Evolutionary conservation across 108 stramenopile species (phyloP).

Genomic region (Discostella stelligeroides): DNA sequence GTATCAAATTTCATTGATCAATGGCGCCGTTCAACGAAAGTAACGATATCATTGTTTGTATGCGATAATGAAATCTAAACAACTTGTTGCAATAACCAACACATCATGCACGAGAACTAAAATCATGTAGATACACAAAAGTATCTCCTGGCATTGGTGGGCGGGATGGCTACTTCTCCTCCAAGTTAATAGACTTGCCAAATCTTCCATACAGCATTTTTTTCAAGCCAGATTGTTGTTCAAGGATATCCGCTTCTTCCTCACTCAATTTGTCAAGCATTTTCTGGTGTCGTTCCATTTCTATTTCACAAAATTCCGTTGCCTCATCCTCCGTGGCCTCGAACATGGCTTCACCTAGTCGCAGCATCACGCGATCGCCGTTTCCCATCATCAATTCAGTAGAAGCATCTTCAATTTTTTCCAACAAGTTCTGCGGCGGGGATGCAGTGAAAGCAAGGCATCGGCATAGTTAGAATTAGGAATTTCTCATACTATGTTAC

Average conservation of each 20-base stretch:
- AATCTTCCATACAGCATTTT: slow-evolving; percentile 87
- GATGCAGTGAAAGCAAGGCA: not conserved
- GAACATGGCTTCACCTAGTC: slow-evolving; percentile 89
- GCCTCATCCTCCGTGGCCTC: slow-evolving; percentile 86
- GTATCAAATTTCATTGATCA: too few species aligned
- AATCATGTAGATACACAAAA: too few species aligned
- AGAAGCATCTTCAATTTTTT: slow-evolving; percentile 92
- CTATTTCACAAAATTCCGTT: slow-evolving; percentile 83
- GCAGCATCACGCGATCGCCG: slow-evolving; percentile 69
- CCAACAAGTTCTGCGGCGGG: slow-evolving; percentile 56
- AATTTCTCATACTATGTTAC: too few species aligned
- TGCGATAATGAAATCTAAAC: too few species aligned
- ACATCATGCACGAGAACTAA: too few species aligned
- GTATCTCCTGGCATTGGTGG: not conserved
- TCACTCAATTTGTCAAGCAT: slow-evolving; percentile 60
- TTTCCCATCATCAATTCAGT: slow-evolving; percentile 93
- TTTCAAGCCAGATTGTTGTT: slow-evolving; percentile 78
- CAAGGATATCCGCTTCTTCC: slow-evolving; percentile 73
- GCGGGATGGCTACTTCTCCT: slow-evolving; percentile 52
- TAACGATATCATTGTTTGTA: too few species aligned
- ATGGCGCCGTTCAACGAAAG: not conserved
- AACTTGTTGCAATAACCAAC: not conserved
- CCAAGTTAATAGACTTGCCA: slow-evolving; percentile 89
- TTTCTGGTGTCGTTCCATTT: slow-evolving; percentile 79
- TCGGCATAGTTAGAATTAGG: not conserved